These are phyloP conservation scores for Komagataella pseudopastoris DNA, from an alignment of 805 yeast species.

Conservation along the genomic window DNA sequence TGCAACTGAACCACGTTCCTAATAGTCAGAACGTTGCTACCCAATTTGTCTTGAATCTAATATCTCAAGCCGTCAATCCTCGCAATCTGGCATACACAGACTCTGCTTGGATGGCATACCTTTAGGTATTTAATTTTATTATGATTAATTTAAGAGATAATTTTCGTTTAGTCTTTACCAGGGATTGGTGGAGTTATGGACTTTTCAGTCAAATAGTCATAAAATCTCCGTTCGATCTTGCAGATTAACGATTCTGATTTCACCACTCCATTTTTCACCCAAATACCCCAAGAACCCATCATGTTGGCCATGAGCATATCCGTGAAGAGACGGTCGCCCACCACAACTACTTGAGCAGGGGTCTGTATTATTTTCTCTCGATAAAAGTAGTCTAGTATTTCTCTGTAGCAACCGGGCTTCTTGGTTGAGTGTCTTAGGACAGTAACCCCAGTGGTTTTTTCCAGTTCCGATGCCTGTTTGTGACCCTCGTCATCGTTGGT, in stretches of 20 bases:
- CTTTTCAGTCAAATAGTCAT: constrained; percentile 2
- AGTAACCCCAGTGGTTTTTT: constrained; percentile 49
- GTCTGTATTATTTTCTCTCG: constrained; percentile 26
- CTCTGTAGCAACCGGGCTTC: constrained; percentile 71
- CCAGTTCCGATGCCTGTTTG: constrained; percentile 48
- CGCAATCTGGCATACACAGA: constrained; percentile 86
- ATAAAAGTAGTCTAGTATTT: constrained; percentile 48
- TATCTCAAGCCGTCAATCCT: constrained; percentile 92
- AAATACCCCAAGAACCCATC: constrained; percentile 79
- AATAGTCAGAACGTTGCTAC: constrained; percentile 68
- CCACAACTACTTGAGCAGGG: constrained; percentile 62
- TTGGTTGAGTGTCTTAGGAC: constrained; percentile 63
- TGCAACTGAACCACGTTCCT: constrained; percentile 46
- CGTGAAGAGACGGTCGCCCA: constrained; percentile 87
- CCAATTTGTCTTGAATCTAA: constrained; percentile 79
- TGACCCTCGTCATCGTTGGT: constrained; percentile 57
- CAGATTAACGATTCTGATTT: constrained; percentile 37
- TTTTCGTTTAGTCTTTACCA: neutral
- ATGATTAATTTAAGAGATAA: neutral
- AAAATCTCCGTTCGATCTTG: constrained; percentile 31
- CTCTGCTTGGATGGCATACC: constrained; percentile 90
- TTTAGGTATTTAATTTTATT: constrained; percentile 22
- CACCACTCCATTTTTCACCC: constrained; percentile 73
- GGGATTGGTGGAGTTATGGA: neutral
- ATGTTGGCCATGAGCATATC: constrained; percentile 89